Conservation (phyloP, 495 filamentous ascomycete species). For the Neurospora sp. region DNA sequence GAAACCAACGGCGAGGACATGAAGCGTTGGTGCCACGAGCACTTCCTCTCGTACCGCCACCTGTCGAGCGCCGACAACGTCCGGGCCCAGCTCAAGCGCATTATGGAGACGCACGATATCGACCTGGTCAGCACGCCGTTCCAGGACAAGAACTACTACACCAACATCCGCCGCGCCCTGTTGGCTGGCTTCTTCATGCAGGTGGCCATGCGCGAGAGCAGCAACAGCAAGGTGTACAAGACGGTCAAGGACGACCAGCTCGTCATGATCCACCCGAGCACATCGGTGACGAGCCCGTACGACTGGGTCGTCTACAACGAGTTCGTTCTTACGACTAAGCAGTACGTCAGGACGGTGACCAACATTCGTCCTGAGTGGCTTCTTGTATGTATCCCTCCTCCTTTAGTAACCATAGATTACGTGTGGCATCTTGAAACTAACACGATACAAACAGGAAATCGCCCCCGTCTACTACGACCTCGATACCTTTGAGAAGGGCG, state of each 20-base stretch:
- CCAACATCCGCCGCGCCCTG: slow-evolving; percentile 90
- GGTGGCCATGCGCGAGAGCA: slow-evolving; percentile 78
- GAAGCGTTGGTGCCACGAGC: slow-evolving; percentile 92
- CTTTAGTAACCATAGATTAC: neutral
- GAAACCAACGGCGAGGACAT: slow-evolving; percentile 58
- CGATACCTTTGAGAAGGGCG: slow-evolving; percentile 71
- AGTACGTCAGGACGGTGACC: slow-evolving; percentile 68
- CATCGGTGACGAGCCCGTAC: slow-evolving; percentile 70
- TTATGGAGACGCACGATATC: slow-evolving; percentile 87
- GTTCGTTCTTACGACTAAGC: slow-evolving; percentile 94
- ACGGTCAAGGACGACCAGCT: slow-evolving; percentile 90
- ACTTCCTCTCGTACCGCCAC: slow-evolving; percentile 86
- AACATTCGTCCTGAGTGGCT: slow-evolving; percentile 74
- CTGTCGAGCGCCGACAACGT: slow-evolving; percentile 92
- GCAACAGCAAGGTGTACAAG: slow-evolving; percentile 71
- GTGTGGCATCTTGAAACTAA: neutral
- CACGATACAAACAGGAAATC: slow-evolving; percentile 49
- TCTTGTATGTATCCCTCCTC: slow-evolving; percentile 49
- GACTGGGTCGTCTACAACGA: slow-evolving; percentile 99
- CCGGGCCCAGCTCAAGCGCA: slow-evolving; percentile 76
- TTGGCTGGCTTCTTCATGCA: slow-evolving; percentile 99
- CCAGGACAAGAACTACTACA: slow-evolving; percentile 94
- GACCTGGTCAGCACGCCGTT: slow-evolving; percentile 82
- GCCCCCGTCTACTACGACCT: slow-evolving; percentile 88
- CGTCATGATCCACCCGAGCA: slow-evolving; percentile 87